These are phyloP conservation scores for Hanseniaspora clermontiae DNA, from an alignment of 805 yeast genomes.

Conservation along the genomic window DNA sequence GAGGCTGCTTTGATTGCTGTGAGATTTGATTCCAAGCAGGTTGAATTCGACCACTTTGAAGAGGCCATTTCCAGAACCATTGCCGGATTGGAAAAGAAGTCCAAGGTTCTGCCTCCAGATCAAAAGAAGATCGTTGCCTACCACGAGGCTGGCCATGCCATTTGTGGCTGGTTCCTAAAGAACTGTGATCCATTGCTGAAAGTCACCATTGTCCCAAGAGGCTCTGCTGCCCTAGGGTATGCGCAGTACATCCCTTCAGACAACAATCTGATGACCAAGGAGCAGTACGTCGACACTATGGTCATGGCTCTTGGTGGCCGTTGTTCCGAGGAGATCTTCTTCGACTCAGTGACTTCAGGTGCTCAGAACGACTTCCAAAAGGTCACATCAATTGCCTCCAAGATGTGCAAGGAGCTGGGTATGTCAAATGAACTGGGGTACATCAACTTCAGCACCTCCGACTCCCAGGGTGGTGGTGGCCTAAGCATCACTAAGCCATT, in stretches of 20 bases:
- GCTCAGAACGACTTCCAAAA: conserved; percentile 95
- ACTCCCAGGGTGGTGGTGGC: conserved; percentile 48
- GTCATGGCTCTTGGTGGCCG: conserved; percentile 96
- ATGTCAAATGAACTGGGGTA: conserved; percentile 85
- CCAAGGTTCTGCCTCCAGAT: conserved; percentile 67
- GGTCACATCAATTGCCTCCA: conserved; percentile 83
- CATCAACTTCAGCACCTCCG: conserved; percentile 56
- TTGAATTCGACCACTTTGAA: conserved; percentile 73
- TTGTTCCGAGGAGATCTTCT: conserved; percentile 88
- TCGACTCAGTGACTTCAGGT: conserved; percentile 85
- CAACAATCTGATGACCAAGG: conserved; percentile 59
- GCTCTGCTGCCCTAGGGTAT: conserved; percentile 93
- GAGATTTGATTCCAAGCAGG: conserved; percentile 57
- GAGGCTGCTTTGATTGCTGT: conserved; percentile 98
- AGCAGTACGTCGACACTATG: conserved; percentile 80
- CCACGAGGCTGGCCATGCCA: conserved; percentile 98
- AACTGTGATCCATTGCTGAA: conserved; percentile 87
- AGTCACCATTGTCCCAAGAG: conserved; percentile 93
- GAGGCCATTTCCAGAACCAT: conserved; percentile 94
- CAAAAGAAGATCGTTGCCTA: conserved; percentile 88
- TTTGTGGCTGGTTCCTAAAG: conserved; percentile 91
- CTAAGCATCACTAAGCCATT: conserved; percentile 67
- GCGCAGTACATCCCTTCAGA: conserved; percentile 96
- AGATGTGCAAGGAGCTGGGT: conserved; percentile 86
- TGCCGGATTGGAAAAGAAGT: conserved; percentile 88